Evolutionary conservation across 2,329 filamentous ascomycete species (phyloP).

Genomic region (Neoarthrinium moseri): DNA sequence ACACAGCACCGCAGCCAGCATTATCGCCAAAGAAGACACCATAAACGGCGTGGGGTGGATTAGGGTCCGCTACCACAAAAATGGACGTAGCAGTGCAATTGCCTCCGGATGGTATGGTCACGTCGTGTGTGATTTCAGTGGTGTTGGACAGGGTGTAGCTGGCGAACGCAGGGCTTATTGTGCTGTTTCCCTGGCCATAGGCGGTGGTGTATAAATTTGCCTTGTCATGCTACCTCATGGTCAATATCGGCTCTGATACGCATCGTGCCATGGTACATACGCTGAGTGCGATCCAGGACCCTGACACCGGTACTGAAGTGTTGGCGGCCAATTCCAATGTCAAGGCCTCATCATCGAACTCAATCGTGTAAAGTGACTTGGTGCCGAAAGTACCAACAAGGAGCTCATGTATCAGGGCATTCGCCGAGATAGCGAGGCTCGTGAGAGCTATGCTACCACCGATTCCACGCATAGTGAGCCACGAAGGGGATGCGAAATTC

Average conservation of each 20-base stretch:
- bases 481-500: too few relatives aligned
- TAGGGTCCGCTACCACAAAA: conserved; percentile 3
- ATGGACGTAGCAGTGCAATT: conserved; percentile 10
- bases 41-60: conserved; percentile 8
- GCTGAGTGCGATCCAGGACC: conserved; percentile 10
- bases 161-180: conserved; percentile 6
- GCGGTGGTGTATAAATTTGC: conserved; percentile 6
- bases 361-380: conserved; percentile 9
- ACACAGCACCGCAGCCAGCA: conserved; percentile 8
- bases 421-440: neutral
- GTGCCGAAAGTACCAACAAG: conserved; percentile 10
- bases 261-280: too few relatives aligned
- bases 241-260: too few relatives aligned
- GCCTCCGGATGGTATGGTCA: conserved; percentile 5
- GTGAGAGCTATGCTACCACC: too few relatives aligned
- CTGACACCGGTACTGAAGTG: conserved; percentile 4
- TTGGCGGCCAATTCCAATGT: conserved; percentile 7
- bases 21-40: conserved; percentile 6
- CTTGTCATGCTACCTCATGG: conserved; percentile 11
- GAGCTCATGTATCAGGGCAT: conserved; percentile 6
- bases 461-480: too few relatives aligned
- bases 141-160: conserved; percentile 7
- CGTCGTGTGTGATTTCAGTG: conserved; percentile 5
- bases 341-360: conserved; percentile 10
- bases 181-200: neutral